Base-by-base conservation (phyloP, 2,329 filamentous ascomycete species). In the Fusarium piperis region DNA sequence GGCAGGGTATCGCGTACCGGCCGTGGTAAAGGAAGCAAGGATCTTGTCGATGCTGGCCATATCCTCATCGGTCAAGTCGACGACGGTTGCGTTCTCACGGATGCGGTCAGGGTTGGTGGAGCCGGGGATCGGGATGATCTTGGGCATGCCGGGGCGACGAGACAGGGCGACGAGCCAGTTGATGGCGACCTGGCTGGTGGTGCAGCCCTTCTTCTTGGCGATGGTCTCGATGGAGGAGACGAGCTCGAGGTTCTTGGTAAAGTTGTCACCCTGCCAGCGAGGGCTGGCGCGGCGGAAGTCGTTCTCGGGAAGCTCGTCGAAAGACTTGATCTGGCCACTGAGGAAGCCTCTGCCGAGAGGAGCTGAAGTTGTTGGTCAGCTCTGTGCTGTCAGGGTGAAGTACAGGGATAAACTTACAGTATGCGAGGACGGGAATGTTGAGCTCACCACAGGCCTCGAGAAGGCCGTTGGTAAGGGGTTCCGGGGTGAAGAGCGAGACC, bases 101-200 rank as follows among this genome's bases (percentile, higher is more conserved):
- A 92, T 84, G 23, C 90, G 84, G 38, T 81, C 84, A 11, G 81
- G 82, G 6, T 84, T 89, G 1, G 88, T 88, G 10, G 91, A 87
- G 3, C 91, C 91, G 0, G 91, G 91, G 67, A 93, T 92, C 7
- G 91, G 90, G 57, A 93, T 87, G 67, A 92, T 87, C 16, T 75
- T 79, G 23, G 87, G 87, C 84, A 88, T 85, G 39, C 86, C 88
- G 7, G 86, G 83, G 36, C 82, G 83, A 58, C 80, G 81, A 44
- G 84, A 86, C 41, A 90, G 81, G 2, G 84, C 80, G 48, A 84
- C 74, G 3, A 89, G 80, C 91, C 92, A 94, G 57, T 85, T 86
- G 60, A 94, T 83, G 15, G 91, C 91, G 30, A 94, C 82, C 81
- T 94, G 92, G 2, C 86, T 85, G 5, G 88, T 77, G 1, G 89